These are phyloP conservation scores for Dactylis glomerata DNA, from an alignment of 176 grass and related monocot genomes.

Conservation along the genomic window DNA sequence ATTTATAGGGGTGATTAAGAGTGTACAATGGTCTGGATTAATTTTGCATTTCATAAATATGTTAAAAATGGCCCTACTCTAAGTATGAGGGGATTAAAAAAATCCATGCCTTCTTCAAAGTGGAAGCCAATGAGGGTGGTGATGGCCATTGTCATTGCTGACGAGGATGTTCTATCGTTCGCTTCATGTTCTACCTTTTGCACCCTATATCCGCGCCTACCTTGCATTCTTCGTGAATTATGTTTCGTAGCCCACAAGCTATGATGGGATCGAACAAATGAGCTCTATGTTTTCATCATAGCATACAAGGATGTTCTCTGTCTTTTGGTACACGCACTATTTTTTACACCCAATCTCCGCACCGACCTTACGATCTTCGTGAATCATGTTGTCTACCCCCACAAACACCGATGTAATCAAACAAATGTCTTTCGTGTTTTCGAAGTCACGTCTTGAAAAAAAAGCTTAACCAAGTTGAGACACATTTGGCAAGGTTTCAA, in stretches of 20 bases:
- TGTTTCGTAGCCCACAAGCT: not conserved
- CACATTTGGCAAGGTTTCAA: not conserved
- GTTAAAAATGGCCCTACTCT: no score
- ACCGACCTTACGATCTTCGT: no score
- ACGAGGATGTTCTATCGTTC: not conserved
- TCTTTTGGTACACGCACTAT: no score
- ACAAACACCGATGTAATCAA: not conserved
- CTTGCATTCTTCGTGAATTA: not conserved
- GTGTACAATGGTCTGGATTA: no score
- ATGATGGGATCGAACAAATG: not conserved
- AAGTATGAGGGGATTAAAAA: no score
- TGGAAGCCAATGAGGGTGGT: no score
- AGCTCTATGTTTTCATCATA: not conserved
- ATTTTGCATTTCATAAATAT: no score
- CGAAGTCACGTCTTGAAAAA: not conserved
- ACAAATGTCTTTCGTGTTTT: not conserved
- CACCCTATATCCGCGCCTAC: not conserved
- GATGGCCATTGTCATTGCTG: no score
- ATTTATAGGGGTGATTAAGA: no score
- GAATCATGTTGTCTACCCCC: not conserved
- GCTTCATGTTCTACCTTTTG: not conserved
- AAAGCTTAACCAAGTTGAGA: not conserved
- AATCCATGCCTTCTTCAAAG: no score
- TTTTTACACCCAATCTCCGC: no score
- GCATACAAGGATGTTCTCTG: not conserved